Conservation (phyloP, 2,329 filamentous ascomycete genomes). For the Aspergillus sp. region DNA sequence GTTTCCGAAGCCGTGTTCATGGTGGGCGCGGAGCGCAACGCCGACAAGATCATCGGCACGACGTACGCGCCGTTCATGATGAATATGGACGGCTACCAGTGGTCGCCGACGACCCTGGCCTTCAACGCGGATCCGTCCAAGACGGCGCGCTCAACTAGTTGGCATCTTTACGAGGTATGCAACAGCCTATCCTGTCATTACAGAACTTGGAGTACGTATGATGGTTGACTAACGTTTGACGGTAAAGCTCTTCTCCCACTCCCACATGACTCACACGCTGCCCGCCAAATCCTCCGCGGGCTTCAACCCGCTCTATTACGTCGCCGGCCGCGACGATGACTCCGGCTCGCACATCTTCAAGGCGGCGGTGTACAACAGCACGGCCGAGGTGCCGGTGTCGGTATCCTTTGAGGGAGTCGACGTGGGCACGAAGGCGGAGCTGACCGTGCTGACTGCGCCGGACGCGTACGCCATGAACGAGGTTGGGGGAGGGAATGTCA, state of each 20-base stretch:
- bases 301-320: slow-evolving; percentile 39
- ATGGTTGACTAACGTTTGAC: too few species aligned
- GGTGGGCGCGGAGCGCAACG: slow-evolving; percentile 56
- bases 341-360: slow-evolving; percentile 36
- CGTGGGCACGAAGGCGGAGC: slow-evolving; percentile 21
- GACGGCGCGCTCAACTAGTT: slow-evolving; percentile 22
- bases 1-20: slow-evolving; percentile 58
- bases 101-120: slow-evolving; percentile 21
- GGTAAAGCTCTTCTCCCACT: slow-evolving; percentile 36
- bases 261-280: slow-evolving; percentile 38
- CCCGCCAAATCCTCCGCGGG: slow-evolving; percentile 30
- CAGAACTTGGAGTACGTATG: too few species aligned
- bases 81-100: slow-evolving; percentile 19
- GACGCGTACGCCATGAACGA: slow-evolving; percentile 23
- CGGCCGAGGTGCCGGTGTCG: slow-evolving; percentile 25
- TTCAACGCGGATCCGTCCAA: slow-evolving; percentile 21
- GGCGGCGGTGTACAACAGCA: slow-evolving; percentile 42
- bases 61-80: slow-evolving; percentile 22
- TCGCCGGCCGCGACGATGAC: slow-evolving; percentile 32
- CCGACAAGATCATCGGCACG: slow-evolving; percentile 19
- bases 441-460: slow-evolving; percentile 36
- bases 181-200: too few species aligned
- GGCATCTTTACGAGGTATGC: slow-evolving; percentile 22
- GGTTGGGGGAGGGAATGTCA: slow-evolving; percentile 14
- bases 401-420: slow-evolving; percentile 28